These are phyloP conservation scores for Aspergillus ibericus DNA, from an alignment of 2,329 filamentous ascomycete genomes.

Conservation along the genomic window DNA sequence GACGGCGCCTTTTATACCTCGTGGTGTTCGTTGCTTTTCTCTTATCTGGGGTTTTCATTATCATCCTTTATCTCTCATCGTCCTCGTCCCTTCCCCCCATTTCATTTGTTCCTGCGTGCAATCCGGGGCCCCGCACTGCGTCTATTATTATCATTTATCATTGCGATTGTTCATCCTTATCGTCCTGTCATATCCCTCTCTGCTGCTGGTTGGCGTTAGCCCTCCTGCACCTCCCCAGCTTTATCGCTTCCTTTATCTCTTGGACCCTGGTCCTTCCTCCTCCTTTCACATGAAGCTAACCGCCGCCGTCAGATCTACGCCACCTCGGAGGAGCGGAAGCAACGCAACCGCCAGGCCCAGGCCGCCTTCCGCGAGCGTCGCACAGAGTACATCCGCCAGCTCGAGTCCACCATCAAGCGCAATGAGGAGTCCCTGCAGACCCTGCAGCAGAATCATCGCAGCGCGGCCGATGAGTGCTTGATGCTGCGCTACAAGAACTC, in stretches of 20 bases:
- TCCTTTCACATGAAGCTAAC: slow-evolving; percentile 15
- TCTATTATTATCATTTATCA: slow-evolving; percentile 21
- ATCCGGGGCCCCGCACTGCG: slow-evolving; percentile 34
- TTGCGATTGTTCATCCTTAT: slow-evolving; percentile 22
- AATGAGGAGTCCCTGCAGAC: slow-evolving; percentile 93
- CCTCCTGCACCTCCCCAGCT: neutral
- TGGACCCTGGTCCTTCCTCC: slow-evolving; percentile 2
- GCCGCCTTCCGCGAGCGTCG: slow-evolving; percentile 94
- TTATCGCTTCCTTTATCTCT: slow-evolving; percentile 10
- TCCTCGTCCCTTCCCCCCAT: slow-evolving; percentile 10
- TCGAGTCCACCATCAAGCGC: slow-evolving; percentile 94
- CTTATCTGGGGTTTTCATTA: slow-evolving; percentile 12
- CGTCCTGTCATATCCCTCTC: slow-evolving; percentile 12
- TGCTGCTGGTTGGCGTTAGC: slow-evolving; percentile 8
- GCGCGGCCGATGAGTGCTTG: slow-evolving; percentile 90
- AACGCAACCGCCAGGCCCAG: slow-evolving; percentile 94
- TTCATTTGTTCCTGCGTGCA: slow-evolving; percentile 11
- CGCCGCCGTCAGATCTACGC: slow-evolving; percentile 76
- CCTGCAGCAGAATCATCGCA: slow-evolving; percentile 90
- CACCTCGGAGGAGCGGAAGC: slow-evolving; percentile 96
- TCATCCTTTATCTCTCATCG: slow-evolving; percentile 8
- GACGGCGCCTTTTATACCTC: slow-evolving; percentile 6
- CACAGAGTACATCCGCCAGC: slow-evolving; percentile 98
- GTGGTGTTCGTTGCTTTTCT: slow-evolving; percentile 14
- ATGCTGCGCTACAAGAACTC: slow-evolving; percentile 99